phyloP scores from a whole-genome alignment of 73 alveolate species.

The Diophrys appendiculata region DNA sequence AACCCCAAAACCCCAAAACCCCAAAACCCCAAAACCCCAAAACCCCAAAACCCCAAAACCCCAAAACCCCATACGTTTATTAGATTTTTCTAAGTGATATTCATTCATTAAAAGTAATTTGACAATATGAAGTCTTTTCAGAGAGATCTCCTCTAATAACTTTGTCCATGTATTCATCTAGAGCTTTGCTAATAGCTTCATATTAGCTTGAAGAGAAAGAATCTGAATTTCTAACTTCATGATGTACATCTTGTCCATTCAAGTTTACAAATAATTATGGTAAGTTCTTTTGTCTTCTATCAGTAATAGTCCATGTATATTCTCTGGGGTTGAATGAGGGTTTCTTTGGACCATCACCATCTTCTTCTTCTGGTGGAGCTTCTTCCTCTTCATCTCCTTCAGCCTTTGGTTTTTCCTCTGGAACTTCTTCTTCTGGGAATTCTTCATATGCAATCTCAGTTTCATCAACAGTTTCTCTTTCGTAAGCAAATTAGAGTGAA shows the following conservation, averaged over 20 bases:
- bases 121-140: constrained; percentile 34
- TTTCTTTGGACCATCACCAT: constrained; percentile 34
- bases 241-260: constrained; percentile 15
- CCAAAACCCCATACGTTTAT: no score
- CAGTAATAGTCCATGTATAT: constrained; percentile 35
- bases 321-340: constrained; percentile 44
- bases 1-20: no score
- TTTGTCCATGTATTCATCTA: constrained; percentile 43
- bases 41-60: no score
- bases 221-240: constrained; percentile 40
- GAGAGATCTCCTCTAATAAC: constrained; percentile 5
- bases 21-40: no score
- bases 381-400: constrained; percentile 40
- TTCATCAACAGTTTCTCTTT: constrained; percentile 45
- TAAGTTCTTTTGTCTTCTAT: constrained; percentile 47
- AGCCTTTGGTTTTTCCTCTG: constrained; percentile 49
- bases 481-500: constrained; percentile 38
- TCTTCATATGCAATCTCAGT: constrained; percentile 57
- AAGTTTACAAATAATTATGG: constrained; percentile 27
- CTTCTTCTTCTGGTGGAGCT: constrained; percentile 32
- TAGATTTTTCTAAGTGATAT: background rate
- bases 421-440: constrained; percentile 59
- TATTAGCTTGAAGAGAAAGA: constrained; percentile 29
- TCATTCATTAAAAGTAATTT: constrained; percentile 39
- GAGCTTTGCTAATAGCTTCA: constrained; percentile 41